A percentile compares a stretch with the other conserved stretches of the same genome.
Evolutionary conservation across 2,329 filamentous ascomycete species (phyloP).

Genomic region (Fusarium transvaalense): DNA sequence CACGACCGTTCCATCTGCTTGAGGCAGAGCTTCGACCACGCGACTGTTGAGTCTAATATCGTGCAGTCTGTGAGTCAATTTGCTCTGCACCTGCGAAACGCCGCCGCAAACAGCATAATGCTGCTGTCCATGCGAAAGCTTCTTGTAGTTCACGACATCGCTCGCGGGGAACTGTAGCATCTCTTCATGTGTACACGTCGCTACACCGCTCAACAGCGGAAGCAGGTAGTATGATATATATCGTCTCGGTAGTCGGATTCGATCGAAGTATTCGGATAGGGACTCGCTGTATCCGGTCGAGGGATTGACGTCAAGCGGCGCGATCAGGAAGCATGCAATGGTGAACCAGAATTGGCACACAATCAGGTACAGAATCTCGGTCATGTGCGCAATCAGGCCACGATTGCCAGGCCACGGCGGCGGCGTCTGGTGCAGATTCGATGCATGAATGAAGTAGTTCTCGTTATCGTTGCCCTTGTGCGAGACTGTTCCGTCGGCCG

Average conservation of each 20-base stretch:
- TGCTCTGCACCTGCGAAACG: conserved; percentile 63
- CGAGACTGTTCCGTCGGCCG: conserved; percentile 12
- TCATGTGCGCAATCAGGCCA: conserved; percentile 55
- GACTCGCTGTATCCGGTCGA: conserved; percentile 54
- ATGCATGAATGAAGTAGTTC: conserved; percentile 66
- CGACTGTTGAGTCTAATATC: conserved; percentile 57
- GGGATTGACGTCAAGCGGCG: conserved; percentile 45
- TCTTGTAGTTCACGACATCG: conserved; percentile 65
- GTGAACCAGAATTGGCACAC: conserved; percentile 67
- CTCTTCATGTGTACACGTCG: conserved; percentile 65
- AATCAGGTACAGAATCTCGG: conserved; percentile 59
- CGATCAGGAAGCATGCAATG: conserved; percentile 62
- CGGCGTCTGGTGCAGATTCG: conserved; percentile 64
- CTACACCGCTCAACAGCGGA: conserved; percentile 66
- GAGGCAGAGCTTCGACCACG: conserved; percentile 53
- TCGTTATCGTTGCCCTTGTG: conserved; percentile 42
- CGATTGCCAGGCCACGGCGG: conserved; percentile 57
- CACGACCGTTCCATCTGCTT: conserved; percentile 38
- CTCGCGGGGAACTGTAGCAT: conserved; percentile 65
- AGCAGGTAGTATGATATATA: conserved; percentile 65
- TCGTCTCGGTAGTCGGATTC: conserved; percentile 62
- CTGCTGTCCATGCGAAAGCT: conserved; percentile 58
- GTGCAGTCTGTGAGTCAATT: conserved; percentile 55
- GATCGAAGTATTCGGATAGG: conserved; percentile 61
- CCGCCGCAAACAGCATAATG: conserved; percentile 66